Conservation (phyloP, 306 rosid species). For the Sicyos edulis region DNA sequence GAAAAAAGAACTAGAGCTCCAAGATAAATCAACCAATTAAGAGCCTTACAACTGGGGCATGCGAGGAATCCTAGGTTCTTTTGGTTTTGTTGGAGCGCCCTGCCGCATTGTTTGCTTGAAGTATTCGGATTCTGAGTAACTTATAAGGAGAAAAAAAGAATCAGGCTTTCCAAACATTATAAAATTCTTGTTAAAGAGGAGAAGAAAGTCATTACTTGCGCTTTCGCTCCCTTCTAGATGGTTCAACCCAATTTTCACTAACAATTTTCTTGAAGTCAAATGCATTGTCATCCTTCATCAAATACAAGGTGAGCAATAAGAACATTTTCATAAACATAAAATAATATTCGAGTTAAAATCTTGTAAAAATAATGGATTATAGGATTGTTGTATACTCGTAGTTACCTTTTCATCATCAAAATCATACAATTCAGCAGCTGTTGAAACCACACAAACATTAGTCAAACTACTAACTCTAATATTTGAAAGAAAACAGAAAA, state of each 20-base stretch:
- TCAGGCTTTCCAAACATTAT: constrained; percentile 10
- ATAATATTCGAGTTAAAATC: background rate
- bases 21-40: background rate
- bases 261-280: constrained; percentile 91
- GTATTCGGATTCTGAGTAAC: constrained; percentile 95
- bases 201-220: constrained; percentile 56
- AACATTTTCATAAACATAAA: background rate
- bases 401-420: constrained; percentile 91
- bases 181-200: background rate
- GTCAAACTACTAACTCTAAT: background rate
- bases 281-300: constrained; percentile 74
- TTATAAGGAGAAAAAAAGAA: constrained; percentile 23
- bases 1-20: background rate
- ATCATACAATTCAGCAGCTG: constrained; percentile 93
- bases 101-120: constrained; percentile 98
- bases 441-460: constrained; percentile 25
- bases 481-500: constrained; percentile 12
- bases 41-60: constrained; percentile 93
- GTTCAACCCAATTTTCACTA: constrained; percentile 95
- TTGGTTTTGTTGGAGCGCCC: constrained; percentile 87
- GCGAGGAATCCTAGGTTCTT: constrained; percentile 94
- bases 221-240: constrained; percentile 94
- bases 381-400: background rate
- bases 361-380: too few species aligned
- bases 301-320: background rate